Percentiles rank a stretch among this genome's conserved stretches.
phyloP scores from a whole-genome alignment of 2,329 filamentous ascomycete genomes.

The Sporothrix protearum region DNA sequence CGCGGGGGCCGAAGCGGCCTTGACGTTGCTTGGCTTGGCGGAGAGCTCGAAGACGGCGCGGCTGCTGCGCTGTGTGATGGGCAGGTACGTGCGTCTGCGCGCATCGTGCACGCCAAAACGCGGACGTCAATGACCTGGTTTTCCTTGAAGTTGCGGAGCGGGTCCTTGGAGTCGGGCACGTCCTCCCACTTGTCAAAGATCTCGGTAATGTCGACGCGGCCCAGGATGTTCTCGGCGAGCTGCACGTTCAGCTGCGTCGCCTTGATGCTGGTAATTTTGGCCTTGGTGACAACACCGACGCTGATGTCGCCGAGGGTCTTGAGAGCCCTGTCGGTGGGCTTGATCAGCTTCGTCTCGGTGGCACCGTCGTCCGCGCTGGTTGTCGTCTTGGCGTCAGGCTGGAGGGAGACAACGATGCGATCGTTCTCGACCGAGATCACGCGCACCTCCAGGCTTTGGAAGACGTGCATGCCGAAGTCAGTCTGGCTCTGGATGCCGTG shows the following conservation, averaged over 20 bases:
- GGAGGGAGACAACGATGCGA: constrained; percentile 60
- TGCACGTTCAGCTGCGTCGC: constrained; percentile 89
- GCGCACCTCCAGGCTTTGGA: constrained; percentile 70
- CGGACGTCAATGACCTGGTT: constrained; percentile 71
- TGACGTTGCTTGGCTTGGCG: constrained; percentile 66
- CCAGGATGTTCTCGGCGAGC: constrained; percentile 81
- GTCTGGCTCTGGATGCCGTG: constrained; percentile 62
- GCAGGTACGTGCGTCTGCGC: constrained; percentile 83
- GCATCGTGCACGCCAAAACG: constrained; percentile 86
- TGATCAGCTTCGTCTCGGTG: constrained; percentile 31
- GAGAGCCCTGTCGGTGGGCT: constrained; percentile 60
- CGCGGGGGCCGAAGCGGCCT: constrained; percentile 39
- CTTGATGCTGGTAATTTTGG: constrained; percentile 77
- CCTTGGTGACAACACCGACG: constrained; percentile 70
- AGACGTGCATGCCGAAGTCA: constrained; percentile 74
- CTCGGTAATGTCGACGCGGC: constrained; percentile 90
- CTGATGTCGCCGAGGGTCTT: constrained; percentile 67
- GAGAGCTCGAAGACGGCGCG: constrained; percentile 87
- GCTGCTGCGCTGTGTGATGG: constrained; percentile 78
- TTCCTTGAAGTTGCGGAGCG: constrained; percentile 68
- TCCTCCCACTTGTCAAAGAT: constrained; percentile 85
- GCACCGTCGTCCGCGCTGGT: neutral
- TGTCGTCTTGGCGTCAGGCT: constrained; percentile 44
- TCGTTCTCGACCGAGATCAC: constrained; percentile 69
- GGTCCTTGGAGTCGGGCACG: constrained; percentile 76